These are phyloP conservation scores for Beauveria caledonica DNA, from an alignment of 2,329 filamentous ascomycete genomes.

Conservation along the genomic window DNA sequence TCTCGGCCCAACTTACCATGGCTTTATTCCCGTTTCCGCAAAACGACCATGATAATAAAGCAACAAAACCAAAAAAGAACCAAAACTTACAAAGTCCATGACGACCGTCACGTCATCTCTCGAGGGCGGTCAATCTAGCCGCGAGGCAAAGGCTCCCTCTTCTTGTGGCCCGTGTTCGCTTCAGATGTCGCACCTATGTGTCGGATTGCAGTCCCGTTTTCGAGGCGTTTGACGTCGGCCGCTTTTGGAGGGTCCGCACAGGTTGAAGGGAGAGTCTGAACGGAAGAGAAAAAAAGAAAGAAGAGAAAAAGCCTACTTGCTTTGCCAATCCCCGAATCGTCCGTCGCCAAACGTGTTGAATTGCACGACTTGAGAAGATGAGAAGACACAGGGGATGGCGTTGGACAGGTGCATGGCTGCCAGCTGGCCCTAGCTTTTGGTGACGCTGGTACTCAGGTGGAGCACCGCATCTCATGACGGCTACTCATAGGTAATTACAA, in stretches of 20 bases:
- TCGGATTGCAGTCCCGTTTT: neutral
- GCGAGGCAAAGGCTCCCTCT: neutral
- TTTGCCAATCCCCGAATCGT: neutral
- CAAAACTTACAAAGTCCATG: slow-evolving; percentile 49
- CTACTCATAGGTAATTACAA: neutral
- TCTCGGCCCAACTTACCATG: neutral
- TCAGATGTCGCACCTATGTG: neutral
- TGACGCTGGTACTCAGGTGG: neutral
- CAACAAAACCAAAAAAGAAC: neutral
- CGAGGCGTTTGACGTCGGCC: neutral
- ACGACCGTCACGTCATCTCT: slow-evolving; percentile 39
- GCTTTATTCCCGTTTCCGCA: neutral
- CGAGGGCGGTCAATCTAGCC: neutral
- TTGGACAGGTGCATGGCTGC: neutral
- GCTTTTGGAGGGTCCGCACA: too few species aligned
- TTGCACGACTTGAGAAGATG: neutral
- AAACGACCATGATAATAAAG: neutral
- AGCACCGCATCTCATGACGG: neutral
- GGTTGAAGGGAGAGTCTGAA: neutral
- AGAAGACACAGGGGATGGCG: neutral
- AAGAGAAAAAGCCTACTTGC: neutral
- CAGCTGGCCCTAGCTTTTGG: slow-evolving; percentile 1
- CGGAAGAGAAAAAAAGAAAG: neutral
- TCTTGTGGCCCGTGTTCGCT: neutral
- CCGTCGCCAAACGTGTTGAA: neutral